Conservation (phyloP, 2,329 filamentous ascomycete species). For the Colletotrichum costaricense region DNA sequence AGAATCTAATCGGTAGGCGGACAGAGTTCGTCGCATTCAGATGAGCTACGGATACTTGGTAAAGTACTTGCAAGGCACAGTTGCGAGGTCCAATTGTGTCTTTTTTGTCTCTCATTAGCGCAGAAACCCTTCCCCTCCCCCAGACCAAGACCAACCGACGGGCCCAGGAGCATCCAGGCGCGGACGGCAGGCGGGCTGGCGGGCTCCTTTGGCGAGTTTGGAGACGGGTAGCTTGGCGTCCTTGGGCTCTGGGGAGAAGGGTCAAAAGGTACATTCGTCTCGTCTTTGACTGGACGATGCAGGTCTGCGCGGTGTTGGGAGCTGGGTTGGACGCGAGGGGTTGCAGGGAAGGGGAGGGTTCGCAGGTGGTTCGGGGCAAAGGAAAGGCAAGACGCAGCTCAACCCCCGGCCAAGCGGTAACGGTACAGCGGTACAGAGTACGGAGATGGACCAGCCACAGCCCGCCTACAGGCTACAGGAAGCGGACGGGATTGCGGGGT, state of each 20-base stretch:
- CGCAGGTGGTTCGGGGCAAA: slow-evolving; percentile 35
- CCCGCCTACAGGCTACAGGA: not conserved
- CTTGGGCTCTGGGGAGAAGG: not conserved
- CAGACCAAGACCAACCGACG: slow-evolving; percentile 24
- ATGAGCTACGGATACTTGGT: not conserved
- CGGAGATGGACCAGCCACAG: not conserved
- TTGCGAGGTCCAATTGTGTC: not conserved
- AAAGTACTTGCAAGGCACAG: too few relatives aligned
- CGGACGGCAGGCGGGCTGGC: slow-evolving; percentile 4
- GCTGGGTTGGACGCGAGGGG: slow-evolving; percentile 19
- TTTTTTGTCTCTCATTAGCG: not conserved
- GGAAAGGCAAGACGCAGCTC: slow-evolving; percentile 34
- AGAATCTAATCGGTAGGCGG: not conserved
- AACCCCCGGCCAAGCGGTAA: slow-evolving; percentile 36
- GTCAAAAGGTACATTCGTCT: not conserved
- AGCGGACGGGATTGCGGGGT: slow-evolving; percentile 24
- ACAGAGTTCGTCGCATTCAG: not conserved
- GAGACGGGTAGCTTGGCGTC: not conserved
- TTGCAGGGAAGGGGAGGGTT: slow-evolving; percentile 31
- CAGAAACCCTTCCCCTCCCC: slow-evolving; percentile 4
- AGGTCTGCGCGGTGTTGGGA: slow-evolving; percentile 1
- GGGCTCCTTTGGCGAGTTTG: not conserved
- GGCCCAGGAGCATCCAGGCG: slow-evolving; percentile 31
- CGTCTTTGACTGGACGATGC: slow-evolving; percentile 13
- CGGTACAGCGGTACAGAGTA: slow-evolving; percentile 1